A percentile compares a stretch with the other conserved stretches of the same genome.
Conservation (phyloP, 2,329 filamentous ascomycete species). For the Aspergillus tanneri region DNA sequence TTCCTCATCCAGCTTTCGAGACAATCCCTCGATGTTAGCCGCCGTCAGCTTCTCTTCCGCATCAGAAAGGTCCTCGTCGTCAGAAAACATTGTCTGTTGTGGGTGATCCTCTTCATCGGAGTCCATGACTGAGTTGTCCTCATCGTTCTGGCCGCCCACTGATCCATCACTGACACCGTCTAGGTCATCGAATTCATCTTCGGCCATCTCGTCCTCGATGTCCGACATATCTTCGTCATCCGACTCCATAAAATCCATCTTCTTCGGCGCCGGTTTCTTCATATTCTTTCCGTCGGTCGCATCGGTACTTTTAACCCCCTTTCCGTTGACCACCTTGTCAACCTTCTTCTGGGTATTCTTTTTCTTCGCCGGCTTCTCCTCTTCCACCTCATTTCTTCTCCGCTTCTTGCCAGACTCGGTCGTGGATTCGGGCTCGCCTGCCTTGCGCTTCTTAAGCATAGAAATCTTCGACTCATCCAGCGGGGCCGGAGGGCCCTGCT, state of each 20-base stretch:
- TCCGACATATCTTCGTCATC: constrained; percentile 37
- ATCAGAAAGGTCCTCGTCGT: constrained; percentile 89
- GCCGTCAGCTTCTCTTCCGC: constrained; percentile 88
- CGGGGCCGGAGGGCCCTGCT: constrained; percentile 82
- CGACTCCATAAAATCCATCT: constrained; percentile 36
- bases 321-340: constrained; percentile 22
- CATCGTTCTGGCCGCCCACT: constrained; percentile 59
- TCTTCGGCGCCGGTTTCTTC: constrained; percentile 22
- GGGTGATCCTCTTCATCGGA: constrained; percentile 64
- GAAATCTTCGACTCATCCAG: constrained; percentile 70
- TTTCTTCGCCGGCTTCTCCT: constrained; percentile 42
- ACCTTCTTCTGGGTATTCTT: constrained; percentile 34
- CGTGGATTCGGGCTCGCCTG: constrained; percentile 60
- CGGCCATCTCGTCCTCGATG: constrained; percentile 43
- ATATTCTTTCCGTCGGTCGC: constrained; percentile 32
- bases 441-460: constrained; percentile 75
- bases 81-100: constrained; percentile 79
- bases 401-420: constrained; percentile 65
- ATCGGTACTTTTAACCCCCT: constrained; percentile 17
- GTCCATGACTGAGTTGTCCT: constrained; percentile 63
- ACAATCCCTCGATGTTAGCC: constrained; percentile 92
- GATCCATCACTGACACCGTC: constrained; percentile 44
- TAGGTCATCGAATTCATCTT: constrained; percentile 49
- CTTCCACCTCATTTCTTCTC: constrained; percentile 50
- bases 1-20: constrained; percentile 77